Conservation (phyloP, 23 red algal species). For the Gracilaria domingensis region DNA sequence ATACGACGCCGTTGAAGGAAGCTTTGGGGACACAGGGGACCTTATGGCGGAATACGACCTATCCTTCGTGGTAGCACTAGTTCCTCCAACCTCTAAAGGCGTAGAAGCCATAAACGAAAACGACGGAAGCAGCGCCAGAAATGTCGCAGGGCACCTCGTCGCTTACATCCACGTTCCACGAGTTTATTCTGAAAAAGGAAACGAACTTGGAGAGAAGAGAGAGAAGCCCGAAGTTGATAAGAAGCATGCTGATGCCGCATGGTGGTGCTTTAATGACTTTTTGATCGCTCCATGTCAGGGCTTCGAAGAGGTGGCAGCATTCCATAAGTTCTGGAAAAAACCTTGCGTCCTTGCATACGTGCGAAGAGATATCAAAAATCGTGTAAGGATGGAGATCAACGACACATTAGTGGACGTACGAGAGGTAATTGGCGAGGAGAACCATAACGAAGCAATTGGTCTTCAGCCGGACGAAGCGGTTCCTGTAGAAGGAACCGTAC, state of each 20-base stretch:
- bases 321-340: slow-evolving; percentile 74
- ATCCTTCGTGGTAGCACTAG: slow-evolving; percentile 67
- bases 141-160: slow-evolving; percentile 65
- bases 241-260: slow-evolving; percentile 38
- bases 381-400: slow-evolving; percentile 24
- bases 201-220: neutral
- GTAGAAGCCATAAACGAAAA: neutral
- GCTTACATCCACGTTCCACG: slow-evolving; percentile 59
- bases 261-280: slow-evolving; percentile 99
- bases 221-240: neutral
- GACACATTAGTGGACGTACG: slow-evolving; percentile 32
- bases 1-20: slow-evolving; percentile 18
- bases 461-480: slow-evolving; percentile 54
- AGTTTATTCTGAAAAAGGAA: slow-evolving; percentile 29
- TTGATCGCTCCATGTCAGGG: slow-evolving; percentile 78
- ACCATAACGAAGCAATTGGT: slow-evolving; percentile 64
- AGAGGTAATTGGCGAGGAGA: slow-evolving; percentile 63
- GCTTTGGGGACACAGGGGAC: slow-evolving; percentile 35
- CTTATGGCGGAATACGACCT: slow-evolving; percentile 71
- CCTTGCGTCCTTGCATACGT: slow-evolving; percentile 87
- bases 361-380: slow-evolving; percentile 57
- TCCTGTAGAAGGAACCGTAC: slow-evolving; percentile 64
- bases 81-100: slow-evolving; percentile 14
- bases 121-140: slow-evolving; percentile 13
- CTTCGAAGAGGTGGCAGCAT: slow-evolving; percentile 73